phyloP scores from a whole-genome alignment of 179 eudicot species.

The Silene vulgaris region DNA sequence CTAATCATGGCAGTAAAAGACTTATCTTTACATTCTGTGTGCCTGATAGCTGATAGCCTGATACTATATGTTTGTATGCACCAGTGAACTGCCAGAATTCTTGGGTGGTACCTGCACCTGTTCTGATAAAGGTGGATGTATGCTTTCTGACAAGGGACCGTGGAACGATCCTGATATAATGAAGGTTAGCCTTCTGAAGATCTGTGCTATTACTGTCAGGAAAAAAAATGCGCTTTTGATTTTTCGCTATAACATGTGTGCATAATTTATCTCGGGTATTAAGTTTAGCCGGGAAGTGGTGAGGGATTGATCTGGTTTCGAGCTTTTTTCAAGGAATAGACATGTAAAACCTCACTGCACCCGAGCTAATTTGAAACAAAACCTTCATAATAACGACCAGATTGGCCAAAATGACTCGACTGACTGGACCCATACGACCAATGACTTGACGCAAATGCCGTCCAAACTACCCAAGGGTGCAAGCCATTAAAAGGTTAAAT shows the following conservation, averaged over 20 bases:
- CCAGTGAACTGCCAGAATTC: slow-evolving; percentile 83
- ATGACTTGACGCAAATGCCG: neutral
- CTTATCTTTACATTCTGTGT: slow-evolving; percentile 4
- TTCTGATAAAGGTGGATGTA: slow-evolving; percentile 78
- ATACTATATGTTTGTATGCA: slow-evolving; percentile 2
- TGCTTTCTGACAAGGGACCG: slow-evolving; percentile 87
- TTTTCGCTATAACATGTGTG: too few species aligned
- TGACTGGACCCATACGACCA: too few species aligned
- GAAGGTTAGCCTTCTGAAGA: slow-evolving; percentile 43
- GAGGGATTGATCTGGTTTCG: too few species aligned
- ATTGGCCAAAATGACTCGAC: too few species aligned
- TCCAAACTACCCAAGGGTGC: too few species aligned
- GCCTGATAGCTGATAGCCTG: neutral
- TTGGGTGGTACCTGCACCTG: slow-evolving; percentile 91
- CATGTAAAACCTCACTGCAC: too few species aligned
- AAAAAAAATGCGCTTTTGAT: neutral
- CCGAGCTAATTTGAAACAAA: too few species aligned
- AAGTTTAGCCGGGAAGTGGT: too few species aligned
- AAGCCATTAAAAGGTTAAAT: too few species aligned
- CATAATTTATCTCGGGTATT: too few species aligned
- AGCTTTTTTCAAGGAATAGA: too few species aligned
- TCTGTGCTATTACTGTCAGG: neutral
- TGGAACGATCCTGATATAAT: slow-evolving; percentile 85
- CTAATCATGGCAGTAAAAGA: neutral
- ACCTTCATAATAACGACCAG: too few species aligned